Percentiles rank a stretch among this genome's conserved stretches.
These are phyloP conservation scores for Gossypium longicalyx DNA, from an alignment of 345 rosid species.

Conservation along the genomic window DNA sequence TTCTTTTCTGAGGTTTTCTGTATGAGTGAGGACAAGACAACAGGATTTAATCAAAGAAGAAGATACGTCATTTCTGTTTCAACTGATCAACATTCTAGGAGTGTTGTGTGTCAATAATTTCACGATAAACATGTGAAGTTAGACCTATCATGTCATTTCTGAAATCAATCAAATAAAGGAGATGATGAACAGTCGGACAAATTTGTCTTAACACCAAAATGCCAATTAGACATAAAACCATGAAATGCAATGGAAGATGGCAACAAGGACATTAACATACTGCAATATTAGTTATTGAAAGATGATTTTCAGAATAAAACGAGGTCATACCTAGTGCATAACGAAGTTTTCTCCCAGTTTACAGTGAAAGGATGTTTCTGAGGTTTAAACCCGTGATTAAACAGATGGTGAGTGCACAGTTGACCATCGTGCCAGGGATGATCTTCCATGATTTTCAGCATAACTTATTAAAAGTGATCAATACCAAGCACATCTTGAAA, in stretches of 20 bases:
- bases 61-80: conserved; percentile 3
- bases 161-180: neutral
- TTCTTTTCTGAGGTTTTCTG: neutral
- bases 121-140: neutral
- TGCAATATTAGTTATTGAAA: too few species aligned
- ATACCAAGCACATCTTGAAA: neutral
- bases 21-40: neutral
- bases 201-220: neutral
- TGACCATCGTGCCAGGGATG: neutral
- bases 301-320: neutral
- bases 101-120: neutral
- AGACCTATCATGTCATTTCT: neutral
- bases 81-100: neutral
- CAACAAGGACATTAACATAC: neutral
- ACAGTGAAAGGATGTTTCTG: neutral
- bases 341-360: neutral
- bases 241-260: neutral
- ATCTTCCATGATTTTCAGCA: neutral
- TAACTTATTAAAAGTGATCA: neutral
- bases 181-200: neutral
- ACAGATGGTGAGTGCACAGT: neutral
- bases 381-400: too few species aligned
- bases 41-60: neutral
- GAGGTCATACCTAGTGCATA: neutral
- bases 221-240: neutral